These are phyloP conservation scores for Thymus mandschuricus DNA, from an alignment of 257 asterid genomes.

Conservation along the genomic window DNA sequence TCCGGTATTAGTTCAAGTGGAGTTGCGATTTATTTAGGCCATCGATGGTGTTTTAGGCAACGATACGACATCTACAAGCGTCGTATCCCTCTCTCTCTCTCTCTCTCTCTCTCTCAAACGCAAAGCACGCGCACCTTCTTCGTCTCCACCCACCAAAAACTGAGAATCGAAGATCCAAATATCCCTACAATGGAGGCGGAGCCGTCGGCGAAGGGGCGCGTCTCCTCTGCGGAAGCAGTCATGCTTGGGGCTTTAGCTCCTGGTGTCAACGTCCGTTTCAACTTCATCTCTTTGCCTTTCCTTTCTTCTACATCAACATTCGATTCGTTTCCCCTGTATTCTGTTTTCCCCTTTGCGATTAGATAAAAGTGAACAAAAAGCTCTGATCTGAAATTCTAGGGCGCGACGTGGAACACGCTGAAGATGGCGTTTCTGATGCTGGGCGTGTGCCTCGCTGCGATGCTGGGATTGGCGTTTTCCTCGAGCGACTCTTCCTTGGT, in stretches of 20 bases:
- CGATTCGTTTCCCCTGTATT: not conserved
- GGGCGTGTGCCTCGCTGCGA: slow-evolving; percentile 70
- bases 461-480: slow-evolving; percentile 87
- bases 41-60: too few species aligned
- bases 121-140: not conserved
- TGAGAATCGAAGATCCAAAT: slow-evolving; percentile 7
- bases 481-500: slow-evolving; percentile 67
- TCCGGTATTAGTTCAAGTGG: too few species aligned
- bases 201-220: slow-evolving; percentile 36
- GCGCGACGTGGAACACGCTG: slow-evolving; percentile 83
- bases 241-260: slow-evolving; percentile 87
- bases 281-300: not conserved
- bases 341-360: not conserved
- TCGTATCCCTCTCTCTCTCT: slow-evolving; percentile 6
- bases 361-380: not conserved
- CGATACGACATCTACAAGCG: not conserved
- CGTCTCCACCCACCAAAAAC: slow-evolving; percentile 18
- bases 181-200: slow-evolving; percentile 48
- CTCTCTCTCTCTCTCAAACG: slow-evolving; percentile 6
- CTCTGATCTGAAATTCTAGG: slow-evolving; percentile 43
- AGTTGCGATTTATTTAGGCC: too few species aligned
- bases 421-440: slow-evolving; percentile 81
- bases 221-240: slow-evolving; percentile 70
- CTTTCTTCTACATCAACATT: not conserved
- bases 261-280: slow-evolving; percentile 72